These are phyloP conservation scores for Pezicula carpinea DNA, from an alignment of 2,329 filamentous ascomycete genomes.

Conservation along the genomic window DNA sequence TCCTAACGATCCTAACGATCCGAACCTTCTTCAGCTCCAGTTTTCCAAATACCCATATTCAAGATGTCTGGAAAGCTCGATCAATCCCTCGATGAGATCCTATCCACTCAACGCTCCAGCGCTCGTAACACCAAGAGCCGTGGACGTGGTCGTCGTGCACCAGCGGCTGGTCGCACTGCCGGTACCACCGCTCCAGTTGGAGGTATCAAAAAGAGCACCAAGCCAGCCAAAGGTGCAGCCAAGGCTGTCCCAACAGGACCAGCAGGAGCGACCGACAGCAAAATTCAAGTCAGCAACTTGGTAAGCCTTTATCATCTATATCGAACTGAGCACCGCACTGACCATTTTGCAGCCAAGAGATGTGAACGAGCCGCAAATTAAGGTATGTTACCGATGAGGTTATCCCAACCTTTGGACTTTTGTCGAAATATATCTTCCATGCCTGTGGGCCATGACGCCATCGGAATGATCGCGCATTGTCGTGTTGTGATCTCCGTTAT, in stretches of 20 bases:
- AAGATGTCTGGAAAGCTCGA: slow-evolving; percentile 94
- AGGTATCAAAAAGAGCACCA: slow-evolving; percentile 75
- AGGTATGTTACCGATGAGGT: slow-evolving; percentile 99
- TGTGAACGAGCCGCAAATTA: slow-evolving; percentile 95
- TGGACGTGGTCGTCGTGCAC: slow-evolving; percentile 46
- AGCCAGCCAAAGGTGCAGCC: slow-evolving; percentile 52
- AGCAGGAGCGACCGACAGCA: slow-evolving; percentile 67
- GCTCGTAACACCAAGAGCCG: slow-evolving; percentile 28
- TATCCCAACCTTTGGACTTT: slow-evolving; percentile 63
- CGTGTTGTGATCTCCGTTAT: slow-evolving; percentile 14
- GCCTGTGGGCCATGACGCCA: slow-evolving; percentile 20
- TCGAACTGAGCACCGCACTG: neutral
- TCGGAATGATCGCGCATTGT: slow-evolving; percentile 20
- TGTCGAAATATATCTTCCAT: slow-evolving; percentile 56
- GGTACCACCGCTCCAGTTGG: slow-evolving; percentile 68
- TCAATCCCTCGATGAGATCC: slow-evolving; percentile 95
- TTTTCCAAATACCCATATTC: slow-evolving; percentile 24
- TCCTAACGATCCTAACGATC: slow-evolving; percentile 29
- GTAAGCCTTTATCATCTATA: slow-evolving; percentile 50
- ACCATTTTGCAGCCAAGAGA: slow-evolving; percentile 69
- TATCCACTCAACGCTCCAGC: slow-evolving; percentile 55
- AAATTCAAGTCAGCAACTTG: slow-evolving; percentile 98
- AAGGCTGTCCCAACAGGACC: slow-evolving; percentile 64
- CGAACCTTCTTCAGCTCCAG: slow-evolving; percentile 17
- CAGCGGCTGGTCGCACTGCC: slow-evolving; percentile 38